Evolutionary conservation across 495 filamentous ascomycete genomes (phyloP).

Genomic region (Penicillium subrubescens): DNA sequence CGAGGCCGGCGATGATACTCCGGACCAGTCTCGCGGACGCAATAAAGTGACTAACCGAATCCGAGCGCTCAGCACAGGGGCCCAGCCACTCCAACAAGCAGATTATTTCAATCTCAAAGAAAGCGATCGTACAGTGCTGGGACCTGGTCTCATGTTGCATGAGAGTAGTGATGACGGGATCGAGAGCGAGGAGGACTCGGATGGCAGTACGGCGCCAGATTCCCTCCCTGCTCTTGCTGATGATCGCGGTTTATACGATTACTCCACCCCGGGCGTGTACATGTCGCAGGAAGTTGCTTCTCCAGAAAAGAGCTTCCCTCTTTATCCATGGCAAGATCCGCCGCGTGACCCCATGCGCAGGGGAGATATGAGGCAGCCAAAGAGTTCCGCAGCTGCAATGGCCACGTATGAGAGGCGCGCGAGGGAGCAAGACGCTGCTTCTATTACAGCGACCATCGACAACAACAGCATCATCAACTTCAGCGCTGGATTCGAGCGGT

Average conservation of each 20-base stretch:
- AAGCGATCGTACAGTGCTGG: slow-evolving; percentile 38
- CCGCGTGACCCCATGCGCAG: slow-evolving; percentile 34
- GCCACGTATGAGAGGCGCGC: slow-evolving; percentile 44
- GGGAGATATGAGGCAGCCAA: slow-evolving; percentile 42
- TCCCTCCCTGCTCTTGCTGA: slow-evolving; percentile 37
- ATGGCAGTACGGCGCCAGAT: slow-evolving; percentile 26
- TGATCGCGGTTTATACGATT: slow-evolving; percentile 29
- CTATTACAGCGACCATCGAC: slow-evolving; percentile 68
- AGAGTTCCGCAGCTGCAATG: slow-evolving; percentile 50
- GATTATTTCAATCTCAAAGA: slow-evolving; percentile 44
- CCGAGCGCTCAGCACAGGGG: slow-evolving; percentile 52
- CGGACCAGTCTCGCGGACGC: slow-evolving; percentile 23
- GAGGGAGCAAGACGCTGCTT: slow-evolving; percentile 50
- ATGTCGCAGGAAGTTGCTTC: slow-evolving; percentile 23
- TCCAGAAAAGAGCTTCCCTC: slow-evolving; percentile 30
- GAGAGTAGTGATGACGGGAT: slow-evolving; percentile 46
- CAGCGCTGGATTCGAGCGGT: slow-evolving; percentile 62
- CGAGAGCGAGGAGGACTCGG: slow-evolving; percentile 30
- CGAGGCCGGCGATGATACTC: slow-evolving; percentile 39
- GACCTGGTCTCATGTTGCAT: slow-evolving; percentile 48
- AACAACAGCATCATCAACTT: slow-evolving; percentile 57
- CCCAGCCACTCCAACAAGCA: slow-evolving; percentile 40
- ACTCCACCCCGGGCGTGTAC: slow-evolving; percentile 29
- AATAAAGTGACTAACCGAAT: slow-evolving; percentile 29
- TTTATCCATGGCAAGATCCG: slow-evolving; percentile 49